Percentiles rank a stretch among this genome's conserved stretches.
These are phyloP conservation scores for Citrus cavaleriei DNA, from an alignment of 345 rosid species.

Conservation along the genomic window DNA sequence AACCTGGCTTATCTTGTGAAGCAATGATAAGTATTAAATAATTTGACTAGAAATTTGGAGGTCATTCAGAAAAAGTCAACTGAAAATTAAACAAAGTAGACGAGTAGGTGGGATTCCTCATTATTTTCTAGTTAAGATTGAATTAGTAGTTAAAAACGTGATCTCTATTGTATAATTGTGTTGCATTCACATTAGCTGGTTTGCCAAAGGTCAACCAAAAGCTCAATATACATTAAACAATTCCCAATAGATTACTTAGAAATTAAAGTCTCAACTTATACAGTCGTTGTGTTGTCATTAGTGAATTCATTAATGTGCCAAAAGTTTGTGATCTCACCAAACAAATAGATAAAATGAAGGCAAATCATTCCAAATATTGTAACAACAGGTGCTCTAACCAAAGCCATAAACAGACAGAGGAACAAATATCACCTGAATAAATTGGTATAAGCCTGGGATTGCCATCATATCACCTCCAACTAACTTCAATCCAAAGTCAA, in stretches of 20 bases:
- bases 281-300: background rate
- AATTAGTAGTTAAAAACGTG: background rate
- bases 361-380: background rate
- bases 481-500: conserved; percentile 50
- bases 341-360: background rate
- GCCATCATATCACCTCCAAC: conserved; percentile 50
- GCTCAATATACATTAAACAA: conserved; percentile 2
- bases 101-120: conserved; percentile 6
- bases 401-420: background rate
- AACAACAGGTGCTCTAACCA: background rate
- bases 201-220: conserved; percentile 18
- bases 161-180: background rate
- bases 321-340: background rate
- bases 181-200: conserved; percentile 9
- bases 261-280: background rate
- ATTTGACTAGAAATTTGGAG: background rate
- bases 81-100: background rate
- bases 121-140: background rate
- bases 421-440: conserved; percentile 37
- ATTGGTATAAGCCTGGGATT: conserved; percentile 42
- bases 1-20: background rate
- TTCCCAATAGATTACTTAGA: background rate
- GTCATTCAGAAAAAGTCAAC: conserved; percentile 2
- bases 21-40: background rate
- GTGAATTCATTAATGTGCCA: background rate